phyloP scores from a whole-genome alignment of 345 rosid genomes.

The Turritis glabra region DNA sequence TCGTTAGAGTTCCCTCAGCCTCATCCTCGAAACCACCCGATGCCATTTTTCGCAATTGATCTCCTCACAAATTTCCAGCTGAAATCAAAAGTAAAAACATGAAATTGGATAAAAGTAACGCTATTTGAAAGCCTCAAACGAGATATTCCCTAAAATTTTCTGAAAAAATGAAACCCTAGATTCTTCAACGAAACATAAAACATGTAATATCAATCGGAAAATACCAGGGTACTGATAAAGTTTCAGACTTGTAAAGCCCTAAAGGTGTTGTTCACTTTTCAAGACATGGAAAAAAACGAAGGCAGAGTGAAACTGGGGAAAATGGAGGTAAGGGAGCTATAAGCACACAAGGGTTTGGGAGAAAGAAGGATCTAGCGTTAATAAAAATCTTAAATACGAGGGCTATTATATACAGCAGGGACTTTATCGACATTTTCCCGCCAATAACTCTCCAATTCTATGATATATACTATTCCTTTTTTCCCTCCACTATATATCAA shows the following conservation, averaged over 20 bases:
- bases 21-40: conserved; percentile 65
- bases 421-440: conserved; percentile 62
- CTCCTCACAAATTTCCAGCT: conserved; percentile 9
- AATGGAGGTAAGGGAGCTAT: neutral
- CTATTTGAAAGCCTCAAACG: neutral
- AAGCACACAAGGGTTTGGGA: neutral
- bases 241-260: neutral
- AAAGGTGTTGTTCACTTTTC: neutral
- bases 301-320: neutral
- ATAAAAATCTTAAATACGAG: neutral
- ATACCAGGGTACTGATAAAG: neutral
- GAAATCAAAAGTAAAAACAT: neutral
- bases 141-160: conserved; percentile 11
- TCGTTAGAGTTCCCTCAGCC: conserved; percentile 64
- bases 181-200: neutral
- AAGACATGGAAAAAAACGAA: neutral
- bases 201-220: neutral
- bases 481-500: neutral
- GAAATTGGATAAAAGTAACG: neutral
- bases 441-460: conserved; percentile 26
- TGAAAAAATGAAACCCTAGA: conserved; percentile 41
- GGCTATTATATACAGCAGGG: conserved; percentile 33
- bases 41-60: conserved; percentile 52
- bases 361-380: conserved; percentile 21
- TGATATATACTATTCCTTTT: neutral